phyloP scores from a whole-genome alignment of 257 asterid species.

The Dorcoceras hygrometricum region DNA sequence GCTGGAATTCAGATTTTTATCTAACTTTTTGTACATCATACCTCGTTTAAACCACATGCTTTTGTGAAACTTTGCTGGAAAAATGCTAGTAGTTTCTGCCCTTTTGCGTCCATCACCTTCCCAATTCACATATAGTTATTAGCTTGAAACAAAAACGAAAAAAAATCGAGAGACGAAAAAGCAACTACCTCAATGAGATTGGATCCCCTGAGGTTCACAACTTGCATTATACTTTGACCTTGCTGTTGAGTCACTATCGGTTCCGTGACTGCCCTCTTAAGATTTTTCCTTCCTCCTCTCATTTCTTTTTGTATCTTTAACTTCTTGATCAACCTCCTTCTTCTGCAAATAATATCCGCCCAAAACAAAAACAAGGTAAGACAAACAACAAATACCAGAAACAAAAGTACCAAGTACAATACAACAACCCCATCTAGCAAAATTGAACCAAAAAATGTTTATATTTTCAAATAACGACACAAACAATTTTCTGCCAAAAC shows the following conservation, averaged over 20 bases:
- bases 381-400: neutral
- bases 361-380: neutral
- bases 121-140: neutral
- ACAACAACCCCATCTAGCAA: too few relatives aligned
- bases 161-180: neutral
- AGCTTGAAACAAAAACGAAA: conserved; percentile 5
- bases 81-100: conserved; percentile 60
- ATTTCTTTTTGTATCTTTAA: conserved; percentile 25
- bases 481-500: too few relatives aligned
- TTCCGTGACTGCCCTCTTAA: conserved; percentile 65
- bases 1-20: neutral
- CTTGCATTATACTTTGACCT: conserved; percentile 79
- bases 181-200: conserved; percentile 66
- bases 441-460: too few relatives aligned
- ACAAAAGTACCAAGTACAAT: too few relatives aligned
- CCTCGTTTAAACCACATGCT: conserved; percentile 96
- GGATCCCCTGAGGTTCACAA: conserved; percentile 70
- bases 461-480: too few relatives aligned
- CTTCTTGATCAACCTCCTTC: conserved; percentile 5
- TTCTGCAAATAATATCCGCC: conserved; percentile 10
- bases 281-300: conserved; percentile 89
- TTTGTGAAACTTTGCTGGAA: conserved; percentile 90
- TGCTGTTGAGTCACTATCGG: conserved; percentile 42
- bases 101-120: conserved; percentile 76
- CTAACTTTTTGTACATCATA: conserved; percentile 20